These are phyloP conservation scores for Cryptosporidium bovis DNA, from an alignment of 169 alveolate species.

Conservation along the genomic window DNA sequence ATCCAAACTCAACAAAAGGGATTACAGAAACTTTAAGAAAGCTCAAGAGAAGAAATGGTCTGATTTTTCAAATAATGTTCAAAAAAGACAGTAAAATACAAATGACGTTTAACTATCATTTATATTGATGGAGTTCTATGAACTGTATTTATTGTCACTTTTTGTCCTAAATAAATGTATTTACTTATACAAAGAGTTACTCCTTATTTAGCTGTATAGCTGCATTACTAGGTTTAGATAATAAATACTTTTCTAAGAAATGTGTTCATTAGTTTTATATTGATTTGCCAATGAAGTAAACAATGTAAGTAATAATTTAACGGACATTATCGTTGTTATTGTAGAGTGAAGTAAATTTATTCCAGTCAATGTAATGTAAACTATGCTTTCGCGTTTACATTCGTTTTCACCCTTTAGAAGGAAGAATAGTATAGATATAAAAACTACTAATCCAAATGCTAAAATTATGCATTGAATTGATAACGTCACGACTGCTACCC, in stretches of 20 bases:
- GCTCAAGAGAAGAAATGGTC: slow-evolving; percentile 34
- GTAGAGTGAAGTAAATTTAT: slow-evolving; percentile 47
- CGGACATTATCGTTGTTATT: slow-evolving; percentile 47
- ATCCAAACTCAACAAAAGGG: slow-evolving; percentile 13
- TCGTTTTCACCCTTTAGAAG: neutral
- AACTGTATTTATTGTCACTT: neutral
- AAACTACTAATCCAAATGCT: slow-evolving; percentile 56
- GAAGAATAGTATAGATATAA: slow-evolving; percentile 17
- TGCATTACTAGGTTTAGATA: neutral
- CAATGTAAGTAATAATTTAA: slow-evolving; percentile 29
- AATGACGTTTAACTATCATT: no score
- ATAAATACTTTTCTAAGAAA: slow-evolving; percentile 3
- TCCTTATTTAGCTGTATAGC: neutral
- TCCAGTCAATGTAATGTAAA: slow-evolving; percentile 39
- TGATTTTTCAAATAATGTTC: neutral
- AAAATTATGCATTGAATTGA: slow-evolving; percentile 41
- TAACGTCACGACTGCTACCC: slow-evolving; percentile 42
- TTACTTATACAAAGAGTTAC: neutral
- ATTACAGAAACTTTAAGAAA: slow-evolving; percentile 8
- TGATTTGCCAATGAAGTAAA: slow-evolving; percentile 54
- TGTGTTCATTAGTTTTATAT: slow-evolving; percentile 48
- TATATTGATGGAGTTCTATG: no score
- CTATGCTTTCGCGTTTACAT: slow-evolving; percentile 34
- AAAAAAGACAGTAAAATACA: neutral
- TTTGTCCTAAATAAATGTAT: neutral